A percentile compares a stretch with the other conserved stretches of the same genome.
Evolutionary conservation across 306 rosid genomes (phyloP).

Genomic region (Glycine soja): DNA sequence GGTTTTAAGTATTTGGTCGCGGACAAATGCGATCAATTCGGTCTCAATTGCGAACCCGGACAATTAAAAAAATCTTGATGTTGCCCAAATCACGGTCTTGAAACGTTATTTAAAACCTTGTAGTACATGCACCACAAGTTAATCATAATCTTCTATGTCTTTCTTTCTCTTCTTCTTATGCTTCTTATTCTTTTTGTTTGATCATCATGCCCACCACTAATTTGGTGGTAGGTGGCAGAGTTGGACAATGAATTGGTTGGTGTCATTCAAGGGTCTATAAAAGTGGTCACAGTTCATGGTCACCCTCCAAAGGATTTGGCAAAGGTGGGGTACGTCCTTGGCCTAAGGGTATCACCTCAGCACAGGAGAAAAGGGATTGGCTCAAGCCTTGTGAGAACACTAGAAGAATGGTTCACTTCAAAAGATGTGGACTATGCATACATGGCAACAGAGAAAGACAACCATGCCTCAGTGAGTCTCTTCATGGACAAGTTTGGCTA

Average conservation of each 20-base stretch:
- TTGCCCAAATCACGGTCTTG: too few species aligned
- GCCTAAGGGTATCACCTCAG: constrained; percentile 71
- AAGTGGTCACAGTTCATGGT: constrained; percentile 65
- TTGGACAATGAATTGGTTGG: constrained; percentile 75
- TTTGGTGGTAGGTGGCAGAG: constrained; percentile 74
- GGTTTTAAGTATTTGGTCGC: too few species aligned
- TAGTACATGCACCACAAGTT: neutral
- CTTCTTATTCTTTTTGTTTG: neutral
- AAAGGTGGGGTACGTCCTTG: constrained; percentile 81
- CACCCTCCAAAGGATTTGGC: constrained; percentile 65
- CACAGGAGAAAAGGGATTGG: constrained; percentile 81
- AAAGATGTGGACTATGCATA: constrained; percentile 82
- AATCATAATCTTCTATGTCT: too few species aligned
- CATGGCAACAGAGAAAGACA: constrained; percentile 87
- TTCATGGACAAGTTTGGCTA: constrained; percentile 67
- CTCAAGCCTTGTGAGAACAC: constrained; percentile 58
- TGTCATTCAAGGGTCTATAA: constrained; percentile 86
- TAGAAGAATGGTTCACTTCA: constrained; percentile 81
- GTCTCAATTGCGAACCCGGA: too few species aligned
- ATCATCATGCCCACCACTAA: constrained; percentile 36
- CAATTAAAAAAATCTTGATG: too few species aligned
- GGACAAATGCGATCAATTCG: too few species aligned
- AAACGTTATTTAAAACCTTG: too few species aligned
- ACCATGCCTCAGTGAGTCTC: constrained; percentile 74
- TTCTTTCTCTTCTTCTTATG: neutral